Base-by-base conservation (phyloP, 75 land plant genomes). In the Adiantum capillusveneris region DNA sequence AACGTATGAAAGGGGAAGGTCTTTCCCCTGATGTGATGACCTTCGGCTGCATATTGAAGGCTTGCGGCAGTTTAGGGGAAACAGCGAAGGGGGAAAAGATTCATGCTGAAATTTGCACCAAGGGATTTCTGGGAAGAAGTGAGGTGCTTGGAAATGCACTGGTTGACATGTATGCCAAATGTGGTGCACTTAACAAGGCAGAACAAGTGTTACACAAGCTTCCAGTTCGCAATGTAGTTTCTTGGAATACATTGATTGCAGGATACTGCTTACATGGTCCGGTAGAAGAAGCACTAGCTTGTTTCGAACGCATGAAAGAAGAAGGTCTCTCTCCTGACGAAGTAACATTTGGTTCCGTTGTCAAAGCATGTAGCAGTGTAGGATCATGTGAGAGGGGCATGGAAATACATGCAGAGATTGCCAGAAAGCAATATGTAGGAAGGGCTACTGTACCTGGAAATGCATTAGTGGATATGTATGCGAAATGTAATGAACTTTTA, bases 171-270 rank as follows among this genome's bases (percentile, higher is more conserved):
- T 83, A 80, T 54, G 59, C 64, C 19, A 87, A 80, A 65, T 83
- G 83, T 70, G 91, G 87, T 31, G 54, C 68, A 37, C 59, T 66
- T 18, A 76, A 74, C 26, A 81, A 80, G 55, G 87, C 84, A 2
- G 51, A 75, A 11, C 60, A 25, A 48, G 60, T 78, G 29, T 87
- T 87, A 29, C 69, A 77, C 48, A 44, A 62, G 25, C 78, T 75
- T 80, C 54, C 57, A 0, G 65, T 62, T 37, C 75, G 52, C 53
- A 79, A 87, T 72, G 84, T 84, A 0, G 62, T 79, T 37, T 42
- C 88, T 17, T 87, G 92, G 92, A 84, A 75, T 11, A 71, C 77
- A 14, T 75, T 87, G 79, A 81, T 87, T 39, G 92, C 76, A 57
- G 88, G 88, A 6, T 84, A 79, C 74, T 84, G 85, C 29, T 75